Evolutionary conservation across 345 rosid species (phyloP).

Genomic region (Eucalyptus virginea): DNA sequence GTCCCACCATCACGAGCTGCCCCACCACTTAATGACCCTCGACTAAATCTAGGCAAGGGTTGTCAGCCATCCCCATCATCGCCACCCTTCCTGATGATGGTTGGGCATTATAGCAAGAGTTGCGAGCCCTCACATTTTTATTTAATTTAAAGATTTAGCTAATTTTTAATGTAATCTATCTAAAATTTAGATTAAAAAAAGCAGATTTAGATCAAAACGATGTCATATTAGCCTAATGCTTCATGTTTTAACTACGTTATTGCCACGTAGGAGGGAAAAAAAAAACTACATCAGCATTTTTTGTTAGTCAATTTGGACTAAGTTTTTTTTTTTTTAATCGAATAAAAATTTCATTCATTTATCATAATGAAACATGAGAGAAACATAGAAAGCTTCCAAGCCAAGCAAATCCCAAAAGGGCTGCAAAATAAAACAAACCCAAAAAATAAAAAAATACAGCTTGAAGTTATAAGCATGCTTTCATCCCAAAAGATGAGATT

Average conservation of each 20-base stretch:
- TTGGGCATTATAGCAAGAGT: background rate
- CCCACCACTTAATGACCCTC: background rate
- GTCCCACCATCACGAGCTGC: accelerated
- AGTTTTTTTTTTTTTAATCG: background rate
- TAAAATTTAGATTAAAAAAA: background rate
- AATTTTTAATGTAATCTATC: too few relatives aligned
- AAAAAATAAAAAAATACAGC: too few relatives aligned
- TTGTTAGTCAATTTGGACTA: accelerated
- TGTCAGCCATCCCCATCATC: background rate
- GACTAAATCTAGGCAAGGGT: background rate
- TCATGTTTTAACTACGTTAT: background rate
- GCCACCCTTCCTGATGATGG: too few relatives aligned
- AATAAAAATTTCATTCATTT: too few relatives aligned
- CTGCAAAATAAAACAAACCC: too few relatives aligned
- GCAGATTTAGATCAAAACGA: background rate
- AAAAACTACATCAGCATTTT: background rate
- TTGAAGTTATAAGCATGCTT: too few relatives aligned
- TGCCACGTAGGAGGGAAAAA: background rate
- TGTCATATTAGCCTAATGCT: background rate
- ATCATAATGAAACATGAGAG: too few relatives aligned
- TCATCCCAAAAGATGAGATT: too few relatives aligned
- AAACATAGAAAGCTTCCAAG: too few relatives aligned
- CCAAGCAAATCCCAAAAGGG: too few relatives aligned
- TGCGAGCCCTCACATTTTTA: background rate
- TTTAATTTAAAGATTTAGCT: background rate